phyloP scores from a whole-genome alignment of 2,329 filamentous ascomycete genomes.

The Ilyonectria destructans region DNA sequence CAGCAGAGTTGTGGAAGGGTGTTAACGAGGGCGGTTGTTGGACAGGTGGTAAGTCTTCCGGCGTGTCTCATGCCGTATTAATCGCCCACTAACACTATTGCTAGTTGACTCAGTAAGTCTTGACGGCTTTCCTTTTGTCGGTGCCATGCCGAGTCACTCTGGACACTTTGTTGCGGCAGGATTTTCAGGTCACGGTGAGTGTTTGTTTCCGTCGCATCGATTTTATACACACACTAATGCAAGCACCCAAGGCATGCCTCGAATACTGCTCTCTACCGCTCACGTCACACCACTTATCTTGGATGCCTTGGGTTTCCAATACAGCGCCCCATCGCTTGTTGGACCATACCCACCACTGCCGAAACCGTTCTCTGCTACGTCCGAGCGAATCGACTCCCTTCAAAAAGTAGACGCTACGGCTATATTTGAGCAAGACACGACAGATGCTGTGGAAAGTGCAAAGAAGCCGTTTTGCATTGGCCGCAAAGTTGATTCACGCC shows the following conservation, averaged over 20 bases:
- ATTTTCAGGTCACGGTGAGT: constrained; percentile 26
- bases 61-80: not conserved
- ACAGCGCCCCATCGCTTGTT: constrained; percentile 18
- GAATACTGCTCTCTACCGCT: constrained; percentile 28
- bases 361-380: constrained; percentile 17
- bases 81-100: not conserved
- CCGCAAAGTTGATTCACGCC: not conserved
- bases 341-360: constrained; percentile 19
- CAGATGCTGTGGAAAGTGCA: constrained; percentile 9
- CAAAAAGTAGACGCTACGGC: constrained; percentile 12
- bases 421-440: not conserved
- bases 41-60: constrained; percentile 24
- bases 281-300: constrained; percentile 25
- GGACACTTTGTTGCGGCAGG: constrained; percentile 26
- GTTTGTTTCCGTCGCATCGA: not conserved
- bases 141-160: constrained; percentile 15
- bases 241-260: constrained; percentile 20
- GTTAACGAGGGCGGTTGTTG: constrained; percentile 29
- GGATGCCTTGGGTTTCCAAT: constrained; percentile 17
- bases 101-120: constrained; percentile 24
- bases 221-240: not conserved
- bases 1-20: constrained; percentile 22
- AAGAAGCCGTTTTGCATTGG: constrained; percentile 21
- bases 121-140: constrained; percentile 30
- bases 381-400: constrained; percentile 12